These are phyloP conservation scores for Neurospora cerealis DNA, from an alignment of 495 filamentous ascomycete species.

Conservation along the genomic window DNA sequence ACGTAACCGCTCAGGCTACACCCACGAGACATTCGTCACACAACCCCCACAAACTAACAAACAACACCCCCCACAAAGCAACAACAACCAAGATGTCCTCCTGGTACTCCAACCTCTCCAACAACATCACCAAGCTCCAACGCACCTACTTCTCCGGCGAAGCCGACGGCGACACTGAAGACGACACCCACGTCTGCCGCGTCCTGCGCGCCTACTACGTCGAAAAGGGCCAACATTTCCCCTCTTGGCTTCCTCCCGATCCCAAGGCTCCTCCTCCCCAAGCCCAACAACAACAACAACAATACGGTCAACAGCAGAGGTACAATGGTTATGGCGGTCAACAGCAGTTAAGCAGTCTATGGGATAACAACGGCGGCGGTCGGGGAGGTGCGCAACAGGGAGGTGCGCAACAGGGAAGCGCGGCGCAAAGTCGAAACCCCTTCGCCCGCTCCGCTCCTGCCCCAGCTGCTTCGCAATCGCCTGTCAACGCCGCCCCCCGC, in stretches of 20 bases:
- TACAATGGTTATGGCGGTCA: conserved; percentile 18
- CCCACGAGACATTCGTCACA: background rate
- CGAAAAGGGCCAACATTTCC: conserved; percentile 76
- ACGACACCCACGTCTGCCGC: conserved; percentile 89
- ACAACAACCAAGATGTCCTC: conserved; percentile 51
- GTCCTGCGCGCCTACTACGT: conserved; percentile 91
- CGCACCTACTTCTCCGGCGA: conserved; percentile 68
- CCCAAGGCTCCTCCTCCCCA: conserved; percentile 57
- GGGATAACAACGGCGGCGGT: conserved; percentile 53
- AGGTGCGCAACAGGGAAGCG: conserved; percentile 10
- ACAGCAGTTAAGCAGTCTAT: conserved; percentile 62
- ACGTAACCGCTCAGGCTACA: background rate
- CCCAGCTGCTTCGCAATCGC: background rate
- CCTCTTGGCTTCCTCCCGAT: conserved; percentile 80
- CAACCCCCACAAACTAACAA: background rate
- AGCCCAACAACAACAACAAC: conserved; percentile 17
- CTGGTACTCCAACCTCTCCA: conserved; percentile 71
- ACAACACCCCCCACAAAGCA: background rate
- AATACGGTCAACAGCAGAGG: conserved; percentile 40
- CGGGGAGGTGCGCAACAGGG: too few relatives aligned
- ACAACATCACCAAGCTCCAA: conserved; percentile 70
- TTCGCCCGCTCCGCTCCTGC: conserved; percentile 9
- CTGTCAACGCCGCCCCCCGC: conserved; percentile 39
- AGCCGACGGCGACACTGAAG: conserved; percentile 84
- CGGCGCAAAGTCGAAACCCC: conserved; percentile 10